Percentiles rank a stretch among this genome's conserved stretches.
Evolutionary conservation across 2,329 filamentous ascomycete species (phyloP).

Genomic region (Fulvia fulva): DNA sequence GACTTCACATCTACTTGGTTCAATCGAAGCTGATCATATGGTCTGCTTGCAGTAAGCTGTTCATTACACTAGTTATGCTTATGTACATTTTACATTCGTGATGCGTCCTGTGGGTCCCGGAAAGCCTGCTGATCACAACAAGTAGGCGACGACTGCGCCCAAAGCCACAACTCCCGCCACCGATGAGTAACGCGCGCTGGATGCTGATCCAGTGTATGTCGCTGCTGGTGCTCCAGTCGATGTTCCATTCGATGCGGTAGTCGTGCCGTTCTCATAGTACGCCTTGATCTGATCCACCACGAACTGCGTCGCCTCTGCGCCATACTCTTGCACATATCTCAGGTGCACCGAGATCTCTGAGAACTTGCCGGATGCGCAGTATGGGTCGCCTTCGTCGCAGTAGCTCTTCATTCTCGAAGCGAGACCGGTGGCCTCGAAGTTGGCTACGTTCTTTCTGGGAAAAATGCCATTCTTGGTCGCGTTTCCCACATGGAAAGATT

Average conservation of each 20-base stretch:
- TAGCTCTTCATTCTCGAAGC: constrained; percentile 12
- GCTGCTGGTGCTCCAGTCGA: background rate
- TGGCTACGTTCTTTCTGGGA: constrained; percentile 8
- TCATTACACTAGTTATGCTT: background rate
- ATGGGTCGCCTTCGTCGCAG: constrained; percentile 19
- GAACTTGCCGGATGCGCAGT: constrained; percentile 15
- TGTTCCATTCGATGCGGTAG: constrained; percentile 2
- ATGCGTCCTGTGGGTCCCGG: background rate
- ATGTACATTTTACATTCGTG: background rate
- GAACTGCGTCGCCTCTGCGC: constrained; percentile 12
- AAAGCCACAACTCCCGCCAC: background rate
- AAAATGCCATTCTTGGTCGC: constrained; percentile 19
- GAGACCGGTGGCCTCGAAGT: constrained; percentile 9
- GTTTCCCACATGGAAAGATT: constrained; percentile 20
- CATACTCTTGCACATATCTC: constrained; percentile 17
- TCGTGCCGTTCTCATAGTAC: constrained; percentile 4
- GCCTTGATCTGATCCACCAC: constrained; percentile 13
- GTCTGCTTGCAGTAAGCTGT: background rate
- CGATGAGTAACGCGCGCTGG: background rate
- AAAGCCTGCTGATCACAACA: background rate
- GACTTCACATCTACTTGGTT: too few species aligned
- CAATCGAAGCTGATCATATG: background rate
- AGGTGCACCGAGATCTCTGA: constrained; percentile 13
- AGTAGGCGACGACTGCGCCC: background rate
- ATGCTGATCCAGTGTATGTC: constrained; percentile 3